These are phyloP conservation scores for Diospyros lotus DNA, from an alignment of 148 eudicot genomes.

Conservation along the genomic window DNA sequence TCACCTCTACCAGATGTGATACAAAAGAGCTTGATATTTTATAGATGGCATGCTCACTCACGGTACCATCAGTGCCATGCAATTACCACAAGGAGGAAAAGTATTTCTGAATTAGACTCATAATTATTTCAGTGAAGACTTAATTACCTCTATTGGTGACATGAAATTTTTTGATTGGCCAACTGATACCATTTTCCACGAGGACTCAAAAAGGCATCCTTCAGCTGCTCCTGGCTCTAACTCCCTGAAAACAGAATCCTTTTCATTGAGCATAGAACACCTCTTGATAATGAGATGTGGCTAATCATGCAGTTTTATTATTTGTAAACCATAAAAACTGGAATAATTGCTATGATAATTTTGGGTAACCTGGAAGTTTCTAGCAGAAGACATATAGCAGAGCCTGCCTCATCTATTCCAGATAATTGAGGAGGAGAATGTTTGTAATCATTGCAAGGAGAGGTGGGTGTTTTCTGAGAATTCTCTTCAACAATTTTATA, in stretches of 20 bases:
- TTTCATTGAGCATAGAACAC: slow-evolving; percentile 25
- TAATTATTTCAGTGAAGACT: too few relatives aligned
- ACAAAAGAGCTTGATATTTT: too few relatives aligned
- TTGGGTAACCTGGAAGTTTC: slow-evolving; percentile 26
- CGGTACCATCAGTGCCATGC: too few relatives aligned
- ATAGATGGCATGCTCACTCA: too few relatives aligned
- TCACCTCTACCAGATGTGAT: too few relatives aligned
- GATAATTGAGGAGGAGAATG: slow-evolving; percentile 16
- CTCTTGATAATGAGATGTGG: slow-evolving; percentile 20
- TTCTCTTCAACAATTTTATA: slow-evolving; percentile 34
- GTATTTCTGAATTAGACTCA: not conserved
- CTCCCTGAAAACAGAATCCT: slow-evolving; percentile 23
- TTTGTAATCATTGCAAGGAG: slow-evolving; percentile 23
- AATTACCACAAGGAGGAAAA: too few relatives aligned
- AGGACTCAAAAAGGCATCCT: slow-evolving; percentile 4
- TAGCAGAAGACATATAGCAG: slow-evolving; percentile 26
- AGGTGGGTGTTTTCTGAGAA: slow-evolving; percentile 17
- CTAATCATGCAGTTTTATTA: slow-evolving; percentile 24
- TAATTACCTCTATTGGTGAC: slow-evolving; percentile 53
- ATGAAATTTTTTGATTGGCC: slow-evolving; percentile 26
- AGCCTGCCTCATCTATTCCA: slow-evolving; percentile 26
- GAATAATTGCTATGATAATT: slow-evolving; percentile 21
- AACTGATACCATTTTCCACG: slow-evolving; percentile 26
- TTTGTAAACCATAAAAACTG: slow-evolving; percentile 22
- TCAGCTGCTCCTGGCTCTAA: slow-evolving; percentile 20